Evolutionary conservation across 192 early-diverging fungal species (phyloP).

Genomic region (Gonapodya sp.): DNA sequence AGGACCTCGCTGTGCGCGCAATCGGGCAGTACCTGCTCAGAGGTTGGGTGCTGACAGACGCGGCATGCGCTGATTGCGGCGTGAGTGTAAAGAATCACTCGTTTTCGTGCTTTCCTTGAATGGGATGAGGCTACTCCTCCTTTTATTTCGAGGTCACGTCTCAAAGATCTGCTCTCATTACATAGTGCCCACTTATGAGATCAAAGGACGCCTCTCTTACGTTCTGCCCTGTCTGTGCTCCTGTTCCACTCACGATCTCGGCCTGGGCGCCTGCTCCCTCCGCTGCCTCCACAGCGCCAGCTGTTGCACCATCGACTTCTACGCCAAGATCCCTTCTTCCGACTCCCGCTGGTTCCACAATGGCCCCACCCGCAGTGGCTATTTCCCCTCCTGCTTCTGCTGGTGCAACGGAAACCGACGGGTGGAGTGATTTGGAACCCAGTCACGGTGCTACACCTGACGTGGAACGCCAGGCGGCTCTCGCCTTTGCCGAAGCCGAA

Average conservation of each 20-base stretch:
- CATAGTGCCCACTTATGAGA: not conserved
- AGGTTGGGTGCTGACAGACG: not conserved
- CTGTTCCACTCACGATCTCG: not conserved
- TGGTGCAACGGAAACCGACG: too few relatives aligned
- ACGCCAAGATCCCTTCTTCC: not conserved
- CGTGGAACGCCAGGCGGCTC: not conserved
- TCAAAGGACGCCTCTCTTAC: not conserved
- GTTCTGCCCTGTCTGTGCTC: conserved; percentile 1
- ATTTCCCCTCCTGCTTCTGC: too few relatives aligned
- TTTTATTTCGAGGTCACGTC: too few relatives aligned
- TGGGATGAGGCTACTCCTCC: too few relatives aligned
- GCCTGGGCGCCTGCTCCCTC: not conserved
- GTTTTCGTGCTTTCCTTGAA: too few relatives aligned
- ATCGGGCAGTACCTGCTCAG: not conserved
- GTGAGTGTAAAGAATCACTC: too few relatives aligned
- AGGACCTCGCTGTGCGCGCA: not conserved
- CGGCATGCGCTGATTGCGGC: not conserved
- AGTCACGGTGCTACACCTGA: too few relatives aligned
- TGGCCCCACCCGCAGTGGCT: not conserved
- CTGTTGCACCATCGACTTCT: too few relatives aligned
- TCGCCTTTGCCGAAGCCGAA: not conserved
- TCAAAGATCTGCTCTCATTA: too few relatives aligned
- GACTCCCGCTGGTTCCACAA: not conserved
- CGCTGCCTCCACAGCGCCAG: not conserved
- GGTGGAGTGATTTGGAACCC: too few relatives aligned